Evolutionary conservation across 495 filamentous ascomycete genomes (phyloP).

Genomic region (Tuber aestivum): DNA sequence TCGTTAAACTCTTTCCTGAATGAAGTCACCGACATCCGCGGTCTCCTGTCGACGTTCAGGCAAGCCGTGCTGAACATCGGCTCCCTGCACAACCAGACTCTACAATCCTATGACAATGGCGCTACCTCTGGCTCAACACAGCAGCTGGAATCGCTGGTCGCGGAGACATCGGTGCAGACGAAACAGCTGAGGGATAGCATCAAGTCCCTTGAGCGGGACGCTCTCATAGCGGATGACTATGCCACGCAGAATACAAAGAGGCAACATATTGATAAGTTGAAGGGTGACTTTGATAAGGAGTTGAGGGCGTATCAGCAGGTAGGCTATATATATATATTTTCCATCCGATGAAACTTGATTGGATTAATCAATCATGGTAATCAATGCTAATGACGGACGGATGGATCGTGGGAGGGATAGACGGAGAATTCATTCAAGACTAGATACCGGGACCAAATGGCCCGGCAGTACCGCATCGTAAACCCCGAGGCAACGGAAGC

Average conservation of each 20-base stretch:
- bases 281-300: constrained; percentile 58
- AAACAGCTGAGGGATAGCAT: constrained; percentile 62
- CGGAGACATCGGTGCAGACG: constrained; percentile 61
- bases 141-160: constrained; percentile 56
- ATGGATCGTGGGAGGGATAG: constrained; percentile 24
- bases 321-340: not conserved
- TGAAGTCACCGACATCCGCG: constrained; percentile 33
- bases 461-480: constrained; percentile 67
- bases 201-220: constrained; percentile 60
- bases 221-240: constrained; percentile 53
- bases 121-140: constrained; percentile 26
- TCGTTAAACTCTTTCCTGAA: constrained; percentile 37
- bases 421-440: constrained; percentile 61
- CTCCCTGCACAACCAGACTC: constrained; percentile 35
- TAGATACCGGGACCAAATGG: constrained; percentile 64
- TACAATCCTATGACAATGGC: constrained; percentile 37
- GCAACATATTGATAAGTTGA: constrained; percentile 58
- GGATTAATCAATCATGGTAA: not conserved
- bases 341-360: not conserved
- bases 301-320: constrained; percentile 56
- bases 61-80: constrained; percentile 34
- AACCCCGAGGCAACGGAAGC: constrained; percentile 63
- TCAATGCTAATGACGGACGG: not conserved
- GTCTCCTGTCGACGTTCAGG: constrained; percentile 30
- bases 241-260: constrained; percentile 51